Conservation (phyloP, 1,139 yeast genomes). For the Blastobotrys buckinghamii region DNA sequence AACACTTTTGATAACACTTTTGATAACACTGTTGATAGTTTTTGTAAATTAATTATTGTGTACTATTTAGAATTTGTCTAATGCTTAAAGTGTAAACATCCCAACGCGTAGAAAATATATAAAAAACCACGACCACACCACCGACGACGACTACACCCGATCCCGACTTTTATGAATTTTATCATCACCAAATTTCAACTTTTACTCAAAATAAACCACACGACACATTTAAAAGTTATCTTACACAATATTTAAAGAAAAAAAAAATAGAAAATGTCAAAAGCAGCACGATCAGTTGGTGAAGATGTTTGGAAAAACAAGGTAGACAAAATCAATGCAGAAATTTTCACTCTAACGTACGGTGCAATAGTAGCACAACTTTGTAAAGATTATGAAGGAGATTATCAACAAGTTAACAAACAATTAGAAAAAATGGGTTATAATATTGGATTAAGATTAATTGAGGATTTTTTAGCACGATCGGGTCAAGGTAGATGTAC, state of each 20-base stretch:
- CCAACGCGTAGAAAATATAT: too few relatives aligned
- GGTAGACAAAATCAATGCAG: slow-evolving; percentile 88
- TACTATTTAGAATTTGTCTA: too few relatives aligned
- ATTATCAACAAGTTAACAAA: slow-evolving; percentile 71
- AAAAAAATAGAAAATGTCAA: slow-evolving; percentile 39
- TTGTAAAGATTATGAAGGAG: slow-evolving; percentile 73
- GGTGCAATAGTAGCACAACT: slow-evolving; percentile 94
- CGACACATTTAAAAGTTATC: background rate
- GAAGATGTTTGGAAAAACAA: slow-evolving; percentile 92
- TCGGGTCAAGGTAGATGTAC: slow-evolving; percentile 80
- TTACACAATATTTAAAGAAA: too few relatives aligned
- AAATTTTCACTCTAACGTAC: slow-evolving; percentile 83
- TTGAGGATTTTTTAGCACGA: slow-evolving; percentile 89
- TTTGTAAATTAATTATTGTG: too few relatives aligned
- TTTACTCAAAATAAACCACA: background rate
- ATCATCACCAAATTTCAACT: too few relatives aligned
- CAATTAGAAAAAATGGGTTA: slow-evolving; percentile 93
- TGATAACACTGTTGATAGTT: too few relatives aligned
- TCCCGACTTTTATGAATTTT: too few relatives aligned
- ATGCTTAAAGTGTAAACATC: too few relatives aligned
- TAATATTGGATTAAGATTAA: slow-evolving; percentile 83
- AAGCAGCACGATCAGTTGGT: slow-evolving; percentile 51
- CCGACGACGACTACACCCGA: too few relatives aligned
- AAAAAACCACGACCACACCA: too few relatives aligned
- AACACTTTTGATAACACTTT: too few relatives aligned